These are phyloP conservation scores for Aspergillus leporis DNA, from an alignment of 495 filamentous ascomycete species.

Conservation along the genomic window DNA sequence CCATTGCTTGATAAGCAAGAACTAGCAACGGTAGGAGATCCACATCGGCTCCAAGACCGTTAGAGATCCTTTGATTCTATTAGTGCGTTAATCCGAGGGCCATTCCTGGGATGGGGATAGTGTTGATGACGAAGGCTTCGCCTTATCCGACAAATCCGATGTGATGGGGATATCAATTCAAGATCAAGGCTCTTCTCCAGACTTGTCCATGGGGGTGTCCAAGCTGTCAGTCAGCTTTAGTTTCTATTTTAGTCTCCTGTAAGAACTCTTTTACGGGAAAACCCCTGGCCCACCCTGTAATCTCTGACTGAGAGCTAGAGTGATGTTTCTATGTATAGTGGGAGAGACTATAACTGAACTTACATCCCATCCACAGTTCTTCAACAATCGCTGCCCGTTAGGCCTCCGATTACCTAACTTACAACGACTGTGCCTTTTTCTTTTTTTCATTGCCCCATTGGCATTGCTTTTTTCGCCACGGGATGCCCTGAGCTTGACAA, in stretches of 20 bases:
- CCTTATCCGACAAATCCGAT: conserved; percentile 17
- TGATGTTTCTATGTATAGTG: not conserved
- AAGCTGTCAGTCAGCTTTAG: not conserved
- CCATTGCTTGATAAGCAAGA: conserved; percentile 20
- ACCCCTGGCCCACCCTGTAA: not conserved
- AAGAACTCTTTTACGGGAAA: not conserved
- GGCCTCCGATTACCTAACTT: not conserved
- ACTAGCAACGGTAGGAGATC: conserved; percentile 1
- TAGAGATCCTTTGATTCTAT: not conserved
- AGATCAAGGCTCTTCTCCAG: not conserved
- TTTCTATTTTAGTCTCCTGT: not conserved
- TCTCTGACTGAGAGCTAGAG: too few species aligned
- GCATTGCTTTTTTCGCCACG: not conserved
- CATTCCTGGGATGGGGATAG: conserved; percentile 1
- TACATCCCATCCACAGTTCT: too few species aligned
- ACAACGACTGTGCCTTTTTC: not conserved
- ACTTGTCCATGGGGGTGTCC: not conserved
- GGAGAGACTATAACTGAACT: not conserved
- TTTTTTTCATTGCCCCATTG: not conserved
- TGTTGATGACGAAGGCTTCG: not conserved
- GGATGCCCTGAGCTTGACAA: conserved; percentile 1
- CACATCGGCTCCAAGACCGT: conserved; percentile 3
- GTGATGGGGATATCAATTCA: not conserved
- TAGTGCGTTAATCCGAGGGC: not conserved
- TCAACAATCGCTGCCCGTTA: too few species aligned